phyloP scores from a whole-genome alignment of 352 stramenopile species.

The Porosira glacialis region DNA sequence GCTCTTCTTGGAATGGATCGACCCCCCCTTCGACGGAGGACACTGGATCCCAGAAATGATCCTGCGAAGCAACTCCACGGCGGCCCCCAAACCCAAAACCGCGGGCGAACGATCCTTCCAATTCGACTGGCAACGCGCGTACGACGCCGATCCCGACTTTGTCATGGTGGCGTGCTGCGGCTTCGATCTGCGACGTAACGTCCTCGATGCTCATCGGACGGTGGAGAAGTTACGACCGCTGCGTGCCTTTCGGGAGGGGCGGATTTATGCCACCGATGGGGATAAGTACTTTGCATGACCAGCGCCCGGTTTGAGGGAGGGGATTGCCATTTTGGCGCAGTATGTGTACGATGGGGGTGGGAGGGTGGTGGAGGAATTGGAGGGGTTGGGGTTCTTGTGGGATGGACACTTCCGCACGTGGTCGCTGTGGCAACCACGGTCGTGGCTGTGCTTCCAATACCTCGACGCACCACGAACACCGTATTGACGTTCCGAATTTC shows the following conservation, averaged over 20 bases:
- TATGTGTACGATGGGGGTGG: slow-evolving; percentile 54
- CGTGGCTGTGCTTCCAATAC: too few species aligned
- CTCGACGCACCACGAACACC: too few species aligned
- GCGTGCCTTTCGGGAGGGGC: slow-evolving; percentile 30
- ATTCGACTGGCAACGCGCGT: slow-evolving; percentile 57
- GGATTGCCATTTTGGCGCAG: slow-evolving; percentile 61
- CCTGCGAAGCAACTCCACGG: slow-evolving; percentile 24
- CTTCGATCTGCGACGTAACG: slow-evolving; percentile 75
- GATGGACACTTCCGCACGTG: too few species aligned
- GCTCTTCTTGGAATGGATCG: slow-evolving; percentile 74
- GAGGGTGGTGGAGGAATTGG: slow-evolving; percentile 15
- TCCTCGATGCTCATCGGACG: slow-evolving; percentile 39
- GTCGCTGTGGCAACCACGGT: too few species aligned
- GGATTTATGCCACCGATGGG: slow-evolving; percentile 68
- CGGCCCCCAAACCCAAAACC: slow-evolving; percentile 6
- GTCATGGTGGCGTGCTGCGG: slow-evolving; percentile 76
- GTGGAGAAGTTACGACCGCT: slow-evolving; percentile 41
- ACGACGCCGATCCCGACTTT: slow-evolving; percentile 63
- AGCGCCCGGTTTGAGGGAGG: slow-evolving; percentile 57
- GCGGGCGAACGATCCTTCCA: slow-evolving; percentile 39
- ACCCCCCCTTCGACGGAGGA: slow-evolving; percentile 73
- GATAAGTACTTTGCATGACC: slow-evolving; percentile 78
- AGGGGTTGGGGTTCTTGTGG: slow-evolving; percentile 23
- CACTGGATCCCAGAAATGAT: slow-evolving; percentile 79
- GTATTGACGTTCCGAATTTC: too few species aligned